Base-by-base conservation (phyloP, 2,329 filamentous ascomycete genomes). In the Trichoderma harzianum region DNA sequence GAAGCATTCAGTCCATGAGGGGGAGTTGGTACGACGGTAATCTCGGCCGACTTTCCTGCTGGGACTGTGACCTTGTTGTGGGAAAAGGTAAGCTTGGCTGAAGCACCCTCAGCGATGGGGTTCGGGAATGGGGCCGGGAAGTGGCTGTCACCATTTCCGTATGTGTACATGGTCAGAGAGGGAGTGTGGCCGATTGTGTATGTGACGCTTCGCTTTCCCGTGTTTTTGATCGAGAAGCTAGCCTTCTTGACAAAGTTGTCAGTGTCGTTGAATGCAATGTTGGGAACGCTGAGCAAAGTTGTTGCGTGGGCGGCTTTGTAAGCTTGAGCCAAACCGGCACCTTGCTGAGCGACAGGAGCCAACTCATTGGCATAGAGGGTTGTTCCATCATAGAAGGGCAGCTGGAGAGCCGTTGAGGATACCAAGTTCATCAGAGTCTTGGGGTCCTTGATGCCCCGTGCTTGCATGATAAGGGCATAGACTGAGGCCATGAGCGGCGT, bases 231-330 rank as follows among this genome's bases (percentile, higher is more conserved):
- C 51, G 82, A 85, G 76, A 91, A 89, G 74, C 85, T 84, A 57
- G 85, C 80, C 2, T 80, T 81, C 12, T 82, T 78, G 57, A 78
- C 78, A 73, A 89, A 86, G 81, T 91, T 77, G 74, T 87, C 86
- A 0, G 89, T 89, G 77, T 91, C 89, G 76, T 91, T 91, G 80
- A 91, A 90, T 4, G 87, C 85, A 16, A 92, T 79, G 77, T 85
- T 87, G 18, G 86, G 86, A 10, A 83, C 84, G 76, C 84, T 86
- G 21, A 91, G 80, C 10, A 87, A 76, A 2, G 86, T 85, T 2
- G 83, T 87, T 21, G 86, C 81, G 74, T 87, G 84, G 7, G 89
- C 87, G 5, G 88, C 87, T 71, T 90, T 86, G 74, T 86, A 86
- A 5, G 88, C 89, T 74, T 90, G 87, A 58, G 91, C 80, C 11